Evolutionary conservation across 305 asterid genomes (phyloP), one percentile per base, ranked within the genome.

Genomic region (Stenogyne calaminthoides): DNA sequence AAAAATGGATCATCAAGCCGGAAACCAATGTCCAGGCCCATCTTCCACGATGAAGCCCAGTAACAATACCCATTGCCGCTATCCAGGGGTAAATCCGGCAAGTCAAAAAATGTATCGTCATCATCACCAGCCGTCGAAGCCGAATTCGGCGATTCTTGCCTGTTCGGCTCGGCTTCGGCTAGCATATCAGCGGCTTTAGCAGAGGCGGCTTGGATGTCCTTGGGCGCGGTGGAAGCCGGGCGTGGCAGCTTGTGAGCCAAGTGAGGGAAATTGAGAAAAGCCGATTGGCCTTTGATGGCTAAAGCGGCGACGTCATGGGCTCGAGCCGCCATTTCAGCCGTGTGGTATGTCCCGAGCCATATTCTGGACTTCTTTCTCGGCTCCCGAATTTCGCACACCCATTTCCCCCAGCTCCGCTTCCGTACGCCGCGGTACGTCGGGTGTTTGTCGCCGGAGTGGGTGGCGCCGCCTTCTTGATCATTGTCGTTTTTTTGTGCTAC

Each of bases 281-380:
- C 96, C 7, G 94, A 81, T 11, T 73, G 58, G 9, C 98, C 96
- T 68, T 90, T 92, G 61, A 92, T 84, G 66, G 98, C 96, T 36
- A 90, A 25, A 61, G 98, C 93, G 9, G 94, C 98, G n/a, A 88
- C 98, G 60, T 92, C 98, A 42, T 92, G 96, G 0, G 98, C 98
- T 42, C 96, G 88, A 74, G 96, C 98, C 9, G 98, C 98, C 98
- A 92, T 92, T 78, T 92, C 94, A 15, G 97, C 96, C 1, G 94
- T 91, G 0, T 88, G 84, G 54, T 81, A 91, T 1, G 96, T 91
- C 57, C 98, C 98, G n/a, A 92, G 91, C 98, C 98, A 92, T 82
- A 92, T 92, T 79, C 98, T 84, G n/a, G 98, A 92, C 81, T 92
- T 90, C 86, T 90, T 87, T 58, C 77, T 81, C 5, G 96, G 96